These are phyloP conservation scores for Paecilomyces sp. DNA, from an alignment of 2,329 filamentous ascomycete species.

Conservation along the genomic window DNA sequence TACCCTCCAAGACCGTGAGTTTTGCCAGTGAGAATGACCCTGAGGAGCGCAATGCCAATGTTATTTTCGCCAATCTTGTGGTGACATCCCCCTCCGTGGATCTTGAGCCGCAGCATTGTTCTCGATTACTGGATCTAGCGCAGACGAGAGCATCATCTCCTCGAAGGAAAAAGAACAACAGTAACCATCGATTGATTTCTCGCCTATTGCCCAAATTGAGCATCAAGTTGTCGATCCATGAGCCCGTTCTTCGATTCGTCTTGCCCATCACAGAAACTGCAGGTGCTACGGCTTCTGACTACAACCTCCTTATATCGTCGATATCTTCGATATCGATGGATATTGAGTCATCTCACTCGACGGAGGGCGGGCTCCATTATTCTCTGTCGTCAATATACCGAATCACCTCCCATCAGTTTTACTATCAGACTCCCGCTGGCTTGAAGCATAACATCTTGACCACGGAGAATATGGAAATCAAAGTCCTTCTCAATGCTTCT, in stretches of 20 bases:
- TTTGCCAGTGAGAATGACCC: slow-evolving; percentile 62
- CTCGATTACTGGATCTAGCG: slow-evolving; percentile 71
- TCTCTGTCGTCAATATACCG: slow-evolving; percentile 74
- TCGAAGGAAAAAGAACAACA: slow-evolving; percentile 37
- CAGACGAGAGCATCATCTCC: slow-evolving; percentile 46
- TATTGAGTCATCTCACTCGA: slow-evolving; percentile 89
- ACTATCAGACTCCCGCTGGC: slow-evolving; percentile 84
- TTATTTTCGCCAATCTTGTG: slow-evolving; percentile 91
- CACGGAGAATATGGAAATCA: slow-evolving; percentile 82
- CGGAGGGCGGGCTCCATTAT: slow-evolving; percentile 78
- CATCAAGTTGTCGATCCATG: slow-evolving; percentile 93
- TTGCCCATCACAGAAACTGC: slow-evolving; percentile 65
- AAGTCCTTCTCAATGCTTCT: slow-evolving; percentile 73
- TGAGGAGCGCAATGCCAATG: slow-evolving; percentile 88
- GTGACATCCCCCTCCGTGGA: slow-evolving; percentile 94
- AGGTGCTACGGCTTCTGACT: slow-evolving; percentile 63
- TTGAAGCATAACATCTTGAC: slow-evolving; percentile 79
- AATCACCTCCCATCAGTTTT: slow-evolving; percentile 78
- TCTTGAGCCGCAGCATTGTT: slow-evolving; percentile 83
- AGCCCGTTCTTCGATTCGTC: slow-evolving; percentile 85
- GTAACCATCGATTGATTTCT: slow-evolving; percentile 64
- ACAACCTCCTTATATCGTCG: slow-evolving; percentile 89
- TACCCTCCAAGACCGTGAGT: slow-evolving; percentile 89
- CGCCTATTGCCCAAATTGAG: slow-evolving; percentile 88
- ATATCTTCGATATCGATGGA: slow-evolving; percentile 91